A percentile compares a stretch with the other conserved stretches of the same genome.
Evolutionary conservation across 2,329 filamentous ascomycete species (phyloP).

Genomic region (Ophiostoma piceae): DNA sequence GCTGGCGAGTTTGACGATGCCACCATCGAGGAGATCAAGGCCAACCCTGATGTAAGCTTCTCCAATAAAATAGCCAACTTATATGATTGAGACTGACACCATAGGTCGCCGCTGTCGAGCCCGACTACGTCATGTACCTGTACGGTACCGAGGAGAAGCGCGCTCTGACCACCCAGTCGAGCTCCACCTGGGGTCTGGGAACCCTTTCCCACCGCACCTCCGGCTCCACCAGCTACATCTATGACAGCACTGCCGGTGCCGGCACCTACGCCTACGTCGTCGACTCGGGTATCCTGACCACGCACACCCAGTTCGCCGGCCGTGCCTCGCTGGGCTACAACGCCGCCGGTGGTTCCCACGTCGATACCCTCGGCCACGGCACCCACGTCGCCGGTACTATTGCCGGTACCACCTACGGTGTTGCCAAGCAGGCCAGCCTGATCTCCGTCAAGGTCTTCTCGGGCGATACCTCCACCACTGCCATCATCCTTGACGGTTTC

Average conservation of each 20-base stretch:
- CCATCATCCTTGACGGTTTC: conserved; percentile 96
- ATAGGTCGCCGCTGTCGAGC: background rate
- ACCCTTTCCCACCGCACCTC: conserved; percentile 92
- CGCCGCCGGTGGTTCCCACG: conserved; percentile 73
- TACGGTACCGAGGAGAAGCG: conserved; percentile 73
- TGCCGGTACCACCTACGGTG: conserved; percentile 97
- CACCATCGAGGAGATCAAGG: conserved; percentile 32
- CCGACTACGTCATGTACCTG: conserved; percentile 78
- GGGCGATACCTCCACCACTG: conserved; percentile 97
- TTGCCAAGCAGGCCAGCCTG: conserved; percentile 96
- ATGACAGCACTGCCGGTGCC: conserved; percentile 81
- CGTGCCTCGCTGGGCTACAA: conserved; percentile 98
- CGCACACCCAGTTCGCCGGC: conserved; percentile 96
- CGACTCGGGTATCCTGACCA: conserved; percentile 89
- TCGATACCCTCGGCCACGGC: conserved; percentile 95
- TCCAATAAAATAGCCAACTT: background rate
- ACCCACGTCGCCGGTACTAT: conserved; percentile 99
- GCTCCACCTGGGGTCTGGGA: conserved; percentile 92
- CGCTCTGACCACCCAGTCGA: conserved; percentile 57
- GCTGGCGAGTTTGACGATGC: conserved; percentile 51
- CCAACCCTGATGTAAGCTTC: conserved; percentile 55
- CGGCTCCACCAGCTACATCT: conserved; percentile 97
- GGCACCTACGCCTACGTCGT: conserved; percentile 98
- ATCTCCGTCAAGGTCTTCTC: conserved; percentile 99
- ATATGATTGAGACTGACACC: background rate